Percentiles rank a stretch among this genome's conserved stretches.
Evolutionary conservation across 805 yeast genomes (phyloP).

Genomic region (Torulaspora franciscae): DNA sequence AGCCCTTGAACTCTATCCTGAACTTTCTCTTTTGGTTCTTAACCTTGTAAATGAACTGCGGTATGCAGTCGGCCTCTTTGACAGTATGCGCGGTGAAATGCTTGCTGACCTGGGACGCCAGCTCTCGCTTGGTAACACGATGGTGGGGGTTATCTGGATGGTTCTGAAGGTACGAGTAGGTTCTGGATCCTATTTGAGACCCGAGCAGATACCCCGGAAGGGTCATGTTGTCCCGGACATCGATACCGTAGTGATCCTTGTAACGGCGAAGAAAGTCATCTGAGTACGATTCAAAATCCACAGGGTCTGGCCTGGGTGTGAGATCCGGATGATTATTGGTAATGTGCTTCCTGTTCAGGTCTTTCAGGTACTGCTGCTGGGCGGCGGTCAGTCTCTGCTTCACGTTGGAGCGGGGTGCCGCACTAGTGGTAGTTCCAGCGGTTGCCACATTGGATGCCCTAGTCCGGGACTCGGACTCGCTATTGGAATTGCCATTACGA

Average conservation of each 20-base stretch:
- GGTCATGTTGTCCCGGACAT: constrained; percentile 57
- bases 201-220: constrained; percentile 65
- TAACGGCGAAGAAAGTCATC: constrained; percentile 65
- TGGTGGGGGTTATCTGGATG: constrained; percentile 27
- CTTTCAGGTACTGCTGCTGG: constrained; percentile 62
- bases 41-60: constrained; percentile 83
- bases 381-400: constrained; percentile 49
- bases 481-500: constrained; percentile 24
- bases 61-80: constrained; percentile 80
- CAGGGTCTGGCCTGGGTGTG: constrained; percentile 46
- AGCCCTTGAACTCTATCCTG: constrained; percentile 36
- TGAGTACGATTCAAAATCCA: constrained; percentile 66
- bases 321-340: constrained; percentile 71
- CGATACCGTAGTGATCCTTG: constrained; percentile 52
- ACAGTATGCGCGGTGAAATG: constrained; percentile 60
- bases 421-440: constrained; percentile 32
- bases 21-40: constrained; percentile 56
- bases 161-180: constrained; percentile 38
- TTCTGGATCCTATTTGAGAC: constrained; percentile 68
- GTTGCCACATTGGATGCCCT: constrained; percentile 13
- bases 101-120: constrained; percentile 55
- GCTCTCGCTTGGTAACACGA: constrained; percentile 53
- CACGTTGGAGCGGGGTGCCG: constrained; percentile 47
- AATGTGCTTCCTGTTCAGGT: constrained; percentile 60
- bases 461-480: constrained; percentile 30